Conservation (phyloP, 768 basidiomycete species). For the Boletus insuetus region DNA sequence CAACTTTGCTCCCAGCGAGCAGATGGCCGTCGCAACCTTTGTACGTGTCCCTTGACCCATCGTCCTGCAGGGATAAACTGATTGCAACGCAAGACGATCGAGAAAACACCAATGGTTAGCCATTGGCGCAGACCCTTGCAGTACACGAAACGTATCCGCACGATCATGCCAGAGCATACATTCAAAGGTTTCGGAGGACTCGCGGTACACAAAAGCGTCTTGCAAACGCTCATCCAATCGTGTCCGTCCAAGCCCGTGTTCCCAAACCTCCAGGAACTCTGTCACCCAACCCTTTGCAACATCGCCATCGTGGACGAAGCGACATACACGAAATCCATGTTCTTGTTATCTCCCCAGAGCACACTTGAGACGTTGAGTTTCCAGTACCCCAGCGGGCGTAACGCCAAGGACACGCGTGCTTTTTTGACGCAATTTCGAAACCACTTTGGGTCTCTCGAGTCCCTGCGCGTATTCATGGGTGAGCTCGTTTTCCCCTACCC, state of each 20-base stretch:
- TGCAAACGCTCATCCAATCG: constrained; percentile 18
- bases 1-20: constrained; percentile 11
- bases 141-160: constrained; percentile 19
- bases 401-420: constrained; percentile 9
- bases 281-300: constrained; percentile 15
- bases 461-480: constrained; percentile 19
- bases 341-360: constrained; percentile 4
- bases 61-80: not conserved
- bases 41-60: constrained; percentile 1
- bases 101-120: constrained; percentile 5
- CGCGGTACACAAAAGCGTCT: constrained; percentile 13
- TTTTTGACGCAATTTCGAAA: constrained; percentile 11
- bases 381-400: constrained; percentile 14
- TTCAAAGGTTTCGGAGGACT: constrained; percentile 10
- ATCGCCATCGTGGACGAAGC: constrained; percentile 12
- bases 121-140: constrained; percentile 21
- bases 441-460: constrained; percentile 12
- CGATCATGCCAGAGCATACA: constrained; percentile 6
- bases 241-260: constrained; percentile 20
- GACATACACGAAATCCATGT: constrained; percentile 13
- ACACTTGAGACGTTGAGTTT: constrained; percentile 11
- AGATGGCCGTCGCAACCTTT: constrained; percentile 15
- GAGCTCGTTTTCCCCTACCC: not conserved
- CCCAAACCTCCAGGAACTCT: constrained; percentile 24
- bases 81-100: constrained; percentile 8